A percentile compares a stretch with the other conserved stretches of the same genome.
Conservation (phyloP, 352 stramenopile species). For the Phytopythium montanum region DNA sequence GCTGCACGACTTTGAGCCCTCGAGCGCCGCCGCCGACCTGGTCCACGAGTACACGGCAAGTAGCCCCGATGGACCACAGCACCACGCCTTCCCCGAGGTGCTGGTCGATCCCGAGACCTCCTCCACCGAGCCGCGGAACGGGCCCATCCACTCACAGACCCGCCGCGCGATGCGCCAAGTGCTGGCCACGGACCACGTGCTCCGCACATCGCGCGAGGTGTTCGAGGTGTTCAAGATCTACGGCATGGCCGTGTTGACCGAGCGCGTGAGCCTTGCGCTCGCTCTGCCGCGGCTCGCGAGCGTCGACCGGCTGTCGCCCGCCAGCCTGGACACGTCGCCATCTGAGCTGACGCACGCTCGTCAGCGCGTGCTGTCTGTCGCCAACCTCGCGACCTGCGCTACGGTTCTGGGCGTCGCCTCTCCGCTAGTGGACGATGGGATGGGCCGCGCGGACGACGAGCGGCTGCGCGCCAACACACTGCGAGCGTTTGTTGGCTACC, state of each 20-base stretch:
- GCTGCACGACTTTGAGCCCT: conserved; percentile 12
- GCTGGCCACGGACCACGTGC: conserved; percentile 30
- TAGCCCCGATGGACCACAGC: background rate
- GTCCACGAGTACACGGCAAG: conserved; percentile 30
- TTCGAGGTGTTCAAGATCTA: conserved; percentile 86
- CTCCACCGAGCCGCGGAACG: conserved; percentile 5
- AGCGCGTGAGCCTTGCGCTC: conserved; percentile 56
- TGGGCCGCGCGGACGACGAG: conserved; percentile 23
- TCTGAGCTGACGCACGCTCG: conserved; percentile 47
- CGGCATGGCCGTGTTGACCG: conserved; percentile 69
- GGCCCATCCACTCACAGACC: background rate
- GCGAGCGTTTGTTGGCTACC: conserved; percentile 65
- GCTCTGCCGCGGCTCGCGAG: conserved; percentile 25
- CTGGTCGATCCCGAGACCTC: background rate
- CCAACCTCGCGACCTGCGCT: conserved; percentile 51
- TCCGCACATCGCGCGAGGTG: conserved; percentile 53
- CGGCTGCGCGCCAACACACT: conserved; percentile 52
- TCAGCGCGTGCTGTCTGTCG: conserved; percentile 54
- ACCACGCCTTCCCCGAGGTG: conserved; percentile 33
- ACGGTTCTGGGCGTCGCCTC: conserved; percentile 29
- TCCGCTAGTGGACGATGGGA: conserved; percentile 6
- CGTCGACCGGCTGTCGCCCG: conserved; percentile 12
- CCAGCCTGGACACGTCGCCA: conserved; percentile 20
- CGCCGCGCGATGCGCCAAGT: background rate
- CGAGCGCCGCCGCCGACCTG: conserved; percentile 29